A percentile compares a stretch with the other conserved stretches of the same genome.
Evolutionary conservation across 1,284 basidiomycete species (phyloP).

Genomic region (Irpex sp.): DNA sequence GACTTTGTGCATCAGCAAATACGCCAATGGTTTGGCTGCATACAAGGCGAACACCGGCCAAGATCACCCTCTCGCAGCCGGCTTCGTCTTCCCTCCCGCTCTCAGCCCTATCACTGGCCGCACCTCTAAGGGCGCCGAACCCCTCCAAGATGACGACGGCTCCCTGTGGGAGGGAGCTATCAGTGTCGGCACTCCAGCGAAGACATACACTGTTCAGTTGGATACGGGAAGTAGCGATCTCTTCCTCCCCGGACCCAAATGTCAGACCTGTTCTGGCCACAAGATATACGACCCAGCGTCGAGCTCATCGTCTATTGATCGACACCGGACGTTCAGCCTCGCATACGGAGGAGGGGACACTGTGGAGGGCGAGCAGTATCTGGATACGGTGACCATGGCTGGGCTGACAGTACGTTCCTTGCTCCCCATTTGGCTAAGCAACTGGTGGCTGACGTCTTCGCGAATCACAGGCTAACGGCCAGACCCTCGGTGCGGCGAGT

Average conservation of each 20-base stretch:
- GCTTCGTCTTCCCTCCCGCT: background rate
- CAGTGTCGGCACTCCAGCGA: slow-evolving; percentile 27
- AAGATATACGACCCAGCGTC: slow-evolving; percentile 26
- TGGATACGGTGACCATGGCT: slow-evolving; percentile 26
- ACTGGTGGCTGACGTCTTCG: slow-evolving; percentile 2
- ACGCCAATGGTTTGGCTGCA: slow-evolving; percentile 14
- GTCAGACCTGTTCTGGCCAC: slow-evolving; percentile 32
- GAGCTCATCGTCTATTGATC: slow-evolving; percentile 26
- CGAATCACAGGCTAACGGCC: slow-evolving; percentile 23
- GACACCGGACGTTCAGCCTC: slow-evolving; percentile 20
- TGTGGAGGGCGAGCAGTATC: slow-evolving; percentile 28
- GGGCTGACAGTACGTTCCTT: slow-evolving; percentile 14
- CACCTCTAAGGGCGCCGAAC: slow-evolving; percentile 8
- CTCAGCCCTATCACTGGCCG: slow-evolving; percentile 9
- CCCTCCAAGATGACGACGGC: slow-evolving; percentile 16
- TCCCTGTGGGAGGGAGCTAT: slow-evolving; percentile 27
- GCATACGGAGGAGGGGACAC: slow-evolving; percentile 30
- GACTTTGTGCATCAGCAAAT: slow-evolving; percentile 14
- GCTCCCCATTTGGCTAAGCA: too few relatives aligned
- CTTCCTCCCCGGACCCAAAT: slow-evolving; percentile 25
- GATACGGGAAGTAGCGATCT: slow-evolving; percentile 29
- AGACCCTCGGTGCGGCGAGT: slow-evolving; percentile 40
- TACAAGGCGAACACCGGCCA: slow-evolving; percentile 21
- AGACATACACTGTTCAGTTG: slow-evolving; percentile 21
- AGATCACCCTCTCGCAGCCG: slow-evolving; percentile 16